Base-by-base conservation (phyloP, 371 early-diverging fungal genomes). In the Zychaea mexicana region DNA sequence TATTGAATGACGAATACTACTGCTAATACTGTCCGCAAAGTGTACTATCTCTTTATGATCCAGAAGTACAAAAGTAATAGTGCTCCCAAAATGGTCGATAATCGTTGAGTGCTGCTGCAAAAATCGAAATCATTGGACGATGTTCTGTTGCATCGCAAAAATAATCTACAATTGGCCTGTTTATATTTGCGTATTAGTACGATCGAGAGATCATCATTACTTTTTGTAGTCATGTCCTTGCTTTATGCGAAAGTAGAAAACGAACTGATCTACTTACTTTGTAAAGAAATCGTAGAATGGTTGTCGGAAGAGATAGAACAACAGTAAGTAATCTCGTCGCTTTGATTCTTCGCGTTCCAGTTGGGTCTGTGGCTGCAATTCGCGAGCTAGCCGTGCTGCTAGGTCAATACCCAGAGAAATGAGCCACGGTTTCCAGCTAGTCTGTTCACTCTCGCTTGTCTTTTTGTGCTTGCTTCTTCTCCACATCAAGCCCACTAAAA, bases 41-140 rank as follows among this genome's bases (percentile, higher is more conserved):
- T 17, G 45, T 45, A 10, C n/a, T n/a, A n/a, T 26, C 9, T 54
- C 13, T 59, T 59, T 69, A 76, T 57, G 79, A 79, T 19, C 67
- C 79, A 7, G 79, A 57, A 15, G 79, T 79, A 46, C 77, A 76
- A 57, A 79, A 79, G 60, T 76, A 79, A 28, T 60, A 70, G 19
- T 72, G 72, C 55, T 79, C 77, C 80, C 80, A 79, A 24, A 79
- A 74, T 30, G 75, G 73, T 45, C 73, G 58, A 62, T 79, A 79
- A 53, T 79, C 79, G 57, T 74, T 74, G 19, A 79, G 52, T 22
- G 75, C 79, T 30, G 75, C 78, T 73, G 36, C 70, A 9, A 79
- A 39, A 22, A 79, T 66, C 10, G 79, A 79, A 22, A 76, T 57
- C 15, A 79, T 33, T 3, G 79, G 79, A 27, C 73, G 65, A 58